Evolutionary conservation across 768 basidiomycete genomes (phyloP).

Genomic region (Royoungia palumana): DNA sequence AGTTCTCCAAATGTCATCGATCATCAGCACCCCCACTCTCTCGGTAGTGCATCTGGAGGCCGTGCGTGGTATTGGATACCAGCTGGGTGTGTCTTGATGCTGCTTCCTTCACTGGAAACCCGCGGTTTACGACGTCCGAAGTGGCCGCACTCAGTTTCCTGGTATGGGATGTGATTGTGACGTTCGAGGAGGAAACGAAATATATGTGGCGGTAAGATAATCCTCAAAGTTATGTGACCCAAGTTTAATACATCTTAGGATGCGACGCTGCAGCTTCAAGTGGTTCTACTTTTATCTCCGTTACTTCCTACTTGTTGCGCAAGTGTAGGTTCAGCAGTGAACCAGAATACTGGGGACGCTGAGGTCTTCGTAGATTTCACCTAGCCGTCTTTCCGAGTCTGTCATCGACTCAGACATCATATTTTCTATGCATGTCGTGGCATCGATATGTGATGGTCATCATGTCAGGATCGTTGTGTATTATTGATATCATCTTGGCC

Average conservation of each 20-base stretch:
- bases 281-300: conserved; percentile 21
- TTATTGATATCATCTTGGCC: conserved; percentile 25
- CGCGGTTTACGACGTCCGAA: conserved; percentile 1
- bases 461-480: conserved; percentile 7
- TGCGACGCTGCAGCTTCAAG: conserved; percentile 8
- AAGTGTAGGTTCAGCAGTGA: conserved; percentile 5
- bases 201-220: conserved; percentile 32
- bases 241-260: conserved; percentile 1
- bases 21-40: background rate
- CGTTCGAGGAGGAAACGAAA: conserved; percentile 23
- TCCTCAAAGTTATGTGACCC: too few relatives aligned
- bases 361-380: conserved; percentile 8
- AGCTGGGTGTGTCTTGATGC: conserved; percentile 6
- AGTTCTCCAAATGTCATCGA: conserved; percentile 1
- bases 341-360: background rate
- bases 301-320: conserved; percentile 9
- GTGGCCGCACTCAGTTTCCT: conserved; percentile 27
- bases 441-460: conserved; percentile 3
- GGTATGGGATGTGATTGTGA: conserved; percentile 29
- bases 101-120: background rate
- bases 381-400: conserved; percentile 3
- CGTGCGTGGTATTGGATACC: conserved; percentile 5
- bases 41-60: conserved; percentile 5
- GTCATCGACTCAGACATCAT: conserved; percentile 5
- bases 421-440: conserved; percentile 13